phyloP scores from a whole-genome alignment of 768 basidiomycete species.

The Holtermanniella nyarrowii region DNA sequence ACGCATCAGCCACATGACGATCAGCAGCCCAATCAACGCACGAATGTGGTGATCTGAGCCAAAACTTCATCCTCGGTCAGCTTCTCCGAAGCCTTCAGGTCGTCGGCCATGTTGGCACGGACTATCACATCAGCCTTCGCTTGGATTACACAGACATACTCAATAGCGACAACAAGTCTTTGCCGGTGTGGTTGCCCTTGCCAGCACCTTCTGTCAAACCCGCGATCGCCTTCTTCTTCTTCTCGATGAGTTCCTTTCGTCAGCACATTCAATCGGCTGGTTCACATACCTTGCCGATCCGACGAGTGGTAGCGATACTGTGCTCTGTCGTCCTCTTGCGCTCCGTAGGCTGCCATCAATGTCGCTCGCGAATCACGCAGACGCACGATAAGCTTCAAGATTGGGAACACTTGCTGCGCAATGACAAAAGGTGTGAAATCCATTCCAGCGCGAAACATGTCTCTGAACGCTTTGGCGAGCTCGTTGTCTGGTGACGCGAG shows the following conservation, averaged over 20 bases:
- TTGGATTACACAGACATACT: constrained; percentile 51
- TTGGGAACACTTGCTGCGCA: constrained; percentile 43
- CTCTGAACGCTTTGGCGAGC: constrained; percentile 60
- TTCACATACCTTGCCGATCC: constrained; percentile 50
- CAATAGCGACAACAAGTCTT: constrained; percentile 67
- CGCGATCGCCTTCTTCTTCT: constrained; percentile 64
- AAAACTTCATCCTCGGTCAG: constrained; percentile 67
- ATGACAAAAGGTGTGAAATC: constrained; percentile 12
- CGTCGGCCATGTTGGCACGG: constrained; percentile 63
- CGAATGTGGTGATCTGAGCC: constrained; percentile 30
- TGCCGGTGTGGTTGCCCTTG: constrained; percentile 51
- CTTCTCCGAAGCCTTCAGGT: constrained; percentile 49
- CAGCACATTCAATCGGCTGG: neutral
- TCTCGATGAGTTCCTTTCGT: constrained; percentile 58
- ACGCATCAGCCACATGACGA: neutral
- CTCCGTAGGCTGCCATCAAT: constrained; percentile 43
- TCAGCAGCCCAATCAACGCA: constrained; percentile 3
- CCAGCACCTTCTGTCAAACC: constrained; percentile 33
- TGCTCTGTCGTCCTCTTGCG: constrained; percentile 45
- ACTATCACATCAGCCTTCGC: constrained; percentile 50
- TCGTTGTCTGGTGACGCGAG: constrained; percentile 75
- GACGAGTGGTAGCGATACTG: constrained; percentile 47
- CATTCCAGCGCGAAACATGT: constrained; percentile 23
- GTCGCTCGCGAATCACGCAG: neutral
- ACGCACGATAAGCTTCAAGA: constrained; percentile 20